These are phyloP conservation scores for Fusarium scirpi DNA, from an alignment of 2,329 filamentous ascomycete genomes.

Conservation along the genomic window DNA sequence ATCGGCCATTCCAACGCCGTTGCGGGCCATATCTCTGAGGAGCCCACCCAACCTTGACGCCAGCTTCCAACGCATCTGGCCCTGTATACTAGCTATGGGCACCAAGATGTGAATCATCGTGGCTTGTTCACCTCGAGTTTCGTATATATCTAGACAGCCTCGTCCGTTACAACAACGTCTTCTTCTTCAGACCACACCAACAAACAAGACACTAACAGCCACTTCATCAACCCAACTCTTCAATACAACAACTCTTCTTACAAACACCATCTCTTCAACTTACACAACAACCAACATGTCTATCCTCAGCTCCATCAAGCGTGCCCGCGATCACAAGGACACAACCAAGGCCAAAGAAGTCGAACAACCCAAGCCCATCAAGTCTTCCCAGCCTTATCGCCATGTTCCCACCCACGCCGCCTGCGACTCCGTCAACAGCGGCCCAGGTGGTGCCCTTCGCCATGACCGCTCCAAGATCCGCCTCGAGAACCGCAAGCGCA, in stretches of 20 bases:
- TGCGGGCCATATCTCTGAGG: conserved; percentile 15
- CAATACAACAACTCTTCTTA: neutral
- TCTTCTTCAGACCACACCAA: conserved; percentile 4
- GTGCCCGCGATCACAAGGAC: conserved; percentile 66
- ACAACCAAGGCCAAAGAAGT: conserved; percentile 63
- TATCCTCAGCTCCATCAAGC: conserved; percentile 66
- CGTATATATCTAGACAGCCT: conserved; percentile 31
- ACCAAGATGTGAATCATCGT: neutral
- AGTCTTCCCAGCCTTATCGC: conserved; percentile 60
- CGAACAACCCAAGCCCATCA: conserved; percentile 60
- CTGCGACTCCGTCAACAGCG: conserved; percentile 66
- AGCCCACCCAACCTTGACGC: conserved; percentile 28
- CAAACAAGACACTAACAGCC: conserved; percentile 2
- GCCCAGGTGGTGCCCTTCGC: conserved; percentile 63
- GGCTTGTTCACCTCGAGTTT: neutral
- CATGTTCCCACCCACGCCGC: conserved; percentile 73
- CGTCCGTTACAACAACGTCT: conserved; percentile 1
- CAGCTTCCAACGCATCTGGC: conserved; percentile 23
- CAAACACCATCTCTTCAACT: neutral
- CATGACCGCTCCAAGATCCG: conserved; percentile 61
- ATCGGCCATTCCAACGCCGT: conserved; percentile 33
- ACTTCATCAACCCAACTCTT: neutral
- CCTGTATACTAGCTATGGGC: neutral
- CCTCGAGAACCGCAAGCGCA: conserved; percentile 64
- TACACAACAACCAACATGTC: conserved; percentile 58